phyloP scores from a whole-genome alignment of 441 rosid species.

The Croton laevigatus region DNA sequence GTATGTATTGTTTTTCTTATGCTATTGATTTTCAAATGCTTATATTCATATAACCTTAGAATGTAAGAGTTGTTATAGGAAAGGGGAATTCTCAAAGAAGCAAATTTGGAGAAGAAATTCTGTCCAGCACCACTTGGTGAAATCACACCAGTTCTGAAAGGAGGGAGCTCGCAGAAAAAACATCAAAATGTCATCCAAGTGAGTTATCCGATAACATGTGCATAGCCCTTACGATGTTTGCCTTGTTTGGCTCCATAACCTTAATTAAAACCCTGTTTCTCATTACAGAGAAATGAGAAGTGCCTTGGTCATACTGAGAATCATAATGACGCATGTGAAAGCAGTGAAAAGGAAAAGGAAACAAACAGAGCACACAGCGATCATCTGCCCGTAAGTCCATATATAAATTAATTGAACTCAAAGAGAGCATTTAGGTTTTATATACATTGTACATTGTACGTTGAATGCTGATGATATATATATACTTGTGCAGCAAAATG shows the following conservation, averaged over 20 bases:
- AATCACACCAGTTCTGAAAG: slow-evolving; percentile 24
- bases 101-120: slow-evolving; percentile 60
- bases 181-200: slow-evolving; percentile 28
- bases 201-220: slow-evolving; percentile 9
- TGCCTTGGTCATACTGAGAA: slow-evolving; percentile 22
- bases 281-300: slow-evolving; percentile 29
- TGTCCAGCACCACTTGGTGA: slow-evolving; percentile 36
- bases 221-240: background rate
- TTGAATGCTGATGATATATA: background rate
- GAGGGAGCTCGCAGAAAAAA: slow-evolving; percentile 27
- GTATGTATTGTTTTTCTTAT: slow-evolving; percentile 35
- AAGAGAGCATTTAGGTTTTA: background rate
- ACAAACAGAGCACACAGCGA: slow-evolving; percentile 14
- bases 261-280: slow-evolving; percentile 18
- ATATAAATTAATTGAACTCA: background rate
- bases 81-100: slow-evolving; percentile 68
- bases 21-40: background rate
- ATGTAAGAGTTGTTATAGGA: slow-evolving; percentile 37
- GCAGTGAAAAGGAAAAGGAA: slow-evolving; percentile 17
- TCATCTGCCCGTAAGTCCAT: slow-evolving; percentile 33
- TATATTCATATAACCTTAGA: slow-evolving; percentile 16
- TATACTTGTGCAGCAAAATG: slow-evolving; percentile 26
- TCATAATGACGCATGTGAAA: slow-evolving; percentile 9
- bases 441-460: too few species aligned
- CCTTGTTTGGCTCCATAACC: background rate